phyloP scores from a whole-genome alignment of 257 asterid genomes.

The Cordia subcordata region DNA sequence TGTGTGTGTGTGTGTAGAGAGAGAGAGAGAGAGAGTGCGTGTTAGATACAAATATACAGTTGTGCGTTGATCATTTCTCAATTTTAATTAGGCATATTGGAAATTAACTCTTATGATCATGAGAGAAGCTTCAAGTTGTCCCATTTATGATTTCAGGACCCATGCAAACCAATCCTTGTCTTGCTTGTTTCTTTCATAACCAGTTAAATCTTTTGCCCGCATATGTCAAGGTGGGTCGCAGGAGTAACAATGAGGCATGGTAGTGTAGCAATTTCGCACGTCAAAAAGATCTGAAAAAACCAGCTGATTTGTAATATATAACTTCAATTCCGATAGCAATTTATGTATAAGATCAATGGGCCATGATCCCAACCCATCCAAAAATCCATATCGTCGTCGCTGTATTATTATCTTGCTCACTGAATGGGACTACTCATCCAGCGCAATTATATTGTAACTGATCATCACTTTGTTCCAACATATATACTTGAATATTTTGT shows the following conservation, averaged over 20 bases:
- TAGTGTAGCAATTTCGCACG: constrained; percentile 7
- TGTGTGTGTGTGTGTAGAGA: no score
- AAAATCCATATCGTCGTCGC: neutral
- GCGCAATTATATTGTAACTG: constrained; percentile 27
- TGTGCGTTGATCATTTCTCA: no score
- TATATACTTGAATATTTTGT: constrained; percentile 12
- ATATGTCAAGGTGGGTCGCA: neutral
- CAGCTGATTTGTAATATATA: neutral
- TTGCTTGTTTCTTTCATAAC: constrained; percentile 19
- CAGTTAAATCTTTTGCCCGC: constrained; percentile 17
- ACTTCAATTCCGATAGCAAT: constrained; percentile 2
- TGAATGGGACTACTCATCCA: constrained; percentile 17
- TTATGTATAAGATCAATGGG: no score
- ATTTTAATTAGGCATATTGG: no score
- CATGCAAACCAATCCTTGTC: constrained; percentile 10
- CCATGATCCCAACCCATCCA: constrained; percentile 8
- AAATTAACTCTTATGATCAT: no score
- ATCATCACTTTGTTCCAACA: constrained; percentile 15
- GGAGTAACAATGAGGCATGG: constrained; percentile 8
- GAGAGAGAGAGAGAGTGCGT: no score
- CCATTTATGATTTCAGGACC: constrained; percentile 13
- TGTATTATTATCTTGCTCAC: no score
- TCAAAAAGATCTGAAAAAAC: constrained; percentile 2
- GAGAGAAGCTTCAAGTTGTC: neutral
- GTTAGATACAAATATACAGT: no score